Evolutionary conservation across 805 yeast genomes (phyloP).

Genomic region (Starmerella khaoyaiensis): DNA sequence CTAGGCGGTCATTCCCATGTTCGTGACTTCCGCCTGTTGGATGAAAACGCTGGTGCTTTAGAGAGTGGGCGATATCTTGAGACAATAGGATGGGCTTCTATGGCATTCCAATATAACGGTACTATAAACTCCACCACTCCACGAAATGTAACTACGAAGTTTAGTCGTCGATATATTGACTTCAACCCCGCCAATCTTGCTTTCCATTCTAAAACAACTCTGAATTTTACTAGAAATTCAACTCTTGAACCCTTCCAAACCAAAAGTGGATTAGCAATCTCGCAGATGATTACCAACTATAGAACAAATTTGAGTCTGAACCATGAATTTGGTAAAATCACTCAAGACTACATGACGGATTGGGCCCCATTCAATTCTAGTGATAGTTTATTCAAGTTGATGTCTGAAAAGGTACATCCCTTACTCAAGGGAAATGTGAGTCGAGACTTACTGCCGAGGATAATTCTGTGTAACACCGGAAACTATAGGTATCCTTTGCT

Average conservation of each 20-base stretch:
- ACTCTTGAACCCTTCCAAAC: no score
- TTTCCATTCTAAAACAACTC: constrained; percentile 38
- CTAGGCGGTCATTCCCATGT: constrained; percentile 94
- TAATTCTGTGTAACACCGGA: constrained; percentile 71
- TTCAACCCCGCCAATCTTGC: constrained; percentile 62
- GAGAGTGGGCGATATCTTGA: constrained; percentile 91
- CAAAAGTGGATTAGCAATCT: no score
- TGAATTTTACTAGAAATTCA: constrained; percentile 19
- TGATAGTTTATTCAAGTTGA: constrained; percentile 44
- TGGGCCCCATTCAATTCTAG: constrained; percentile 51
- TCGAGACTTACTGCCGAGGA: constrained; percentile 31
- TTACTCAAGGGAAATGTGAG: constrained; percentile 19
- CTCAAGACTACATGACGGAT: no score
- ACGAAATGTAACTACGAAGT: constrained; percentile 16
- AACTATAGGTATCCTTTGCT: constrained; percentile 76
- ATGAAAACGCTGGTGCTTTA: constrained; percentile 55
- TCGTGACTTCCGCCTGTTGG: constrained; percentile 65
- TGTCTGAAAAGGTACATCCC: constrained; percentile 47
- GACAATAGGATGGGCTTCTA: constrained; percentile 77
- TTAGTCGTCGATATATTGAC: constrained; percentile 64
- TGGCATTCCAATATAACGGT: no score
- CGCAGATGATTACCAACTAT: no score
- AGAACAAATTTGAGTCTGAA: no score
- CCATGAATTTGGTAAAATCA: no score
- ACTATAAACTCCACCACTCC: no score